These are phyloP conservation scores for Cryptococcus hybrid DNA, from an alignment of 1,284 basidiomycete species.

Conservation along the genomic window DNA sequence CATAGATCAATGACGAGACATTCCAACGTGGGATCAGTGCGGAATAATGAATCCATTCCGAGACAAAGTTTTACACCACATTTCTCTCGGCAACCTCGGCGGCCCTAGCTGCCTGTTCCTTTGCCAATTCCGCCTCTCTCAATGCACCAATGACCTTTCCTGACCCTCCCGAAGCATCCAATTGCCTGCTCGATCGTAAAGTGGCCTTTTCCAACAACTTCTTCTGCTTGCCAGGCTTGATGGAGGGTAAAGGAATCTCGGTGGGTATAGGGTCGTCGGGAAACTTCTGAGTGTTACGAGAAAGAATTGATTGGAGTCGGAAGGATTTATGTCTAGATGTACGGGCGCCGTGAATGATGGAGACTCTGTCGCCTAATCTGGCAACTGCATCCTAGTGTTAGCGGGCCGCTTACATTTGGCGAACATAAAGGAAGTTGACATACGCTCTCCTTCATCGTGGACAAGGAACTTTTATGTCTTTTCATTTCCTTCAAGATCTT, in stretches of 20 bases:
- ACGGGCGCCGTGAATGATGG: slow-evolving; percentile 32
- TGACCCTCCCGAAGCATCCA: neutral
- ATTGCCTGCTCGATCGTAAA: neutral
- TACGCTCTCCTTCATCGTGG: slow-evolving; percentile 39
- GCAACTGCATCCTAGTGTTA: slow-evolving; percentile 20
- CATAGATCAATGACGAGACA: too few species aligned
- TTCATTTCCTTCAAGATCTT: slow-evolving; percentile 23
- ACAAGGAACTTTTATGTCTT: slow-evolving; percentile 41
- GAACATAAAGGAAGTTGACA: slow-evolving; percentile 11
- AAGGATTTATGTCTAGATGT: slow-evolving; percentile 36
- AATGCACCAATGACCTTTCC: neutral
- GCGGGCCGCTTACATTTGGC: neutral
- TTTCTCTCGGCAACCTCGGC: neutral
- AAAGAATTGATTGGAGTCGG: slow-evolving; percentile 21
- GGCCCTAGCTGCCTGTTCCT: neutral
- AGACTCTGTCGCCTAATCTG: slow-evolving; percentile 35
- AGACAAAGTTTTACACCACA: too few species aligned
- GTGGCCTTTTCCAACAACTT: neutral
- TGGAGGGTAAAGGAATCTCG: slow-evolving; percentile 5
- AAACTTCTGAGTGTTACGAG: slow-evolving; percentile 9
- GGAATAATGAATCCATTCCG: too few species aligned
- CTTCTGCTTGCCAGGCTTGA: slow-evolving; percentile 9
- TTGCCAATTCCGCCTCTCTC: neutral
- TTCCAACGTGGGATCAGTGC: too few species aligned
- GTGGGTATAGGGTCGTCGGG: slow-evolving; percentile 12